Conservation (phyloP, 2,329 filamentous ascomycete genomes). For the Metarhizium brunneum region DNA sequence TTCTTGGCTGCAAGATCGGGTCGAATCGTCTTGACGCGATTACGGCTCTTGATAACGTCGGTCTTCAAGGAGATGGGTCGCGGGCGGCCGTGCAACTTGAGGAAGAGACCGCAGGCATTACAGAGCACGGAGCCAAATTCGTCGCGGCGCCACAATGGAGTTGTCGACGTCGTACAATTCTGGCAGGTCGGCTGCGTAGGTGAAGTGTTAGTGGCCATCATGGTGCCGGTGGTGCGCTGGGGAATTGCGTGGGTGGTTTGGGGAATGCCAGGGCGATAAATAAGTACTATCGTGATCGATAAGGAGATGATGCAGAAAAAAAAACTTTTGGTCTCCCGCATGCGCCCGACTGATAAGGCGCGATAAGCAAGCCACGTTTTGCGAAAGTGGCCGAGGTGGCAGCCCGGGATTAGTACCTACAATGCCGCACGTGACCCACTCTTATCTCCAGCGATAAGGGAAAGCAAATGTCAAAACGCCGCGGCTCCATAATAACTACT, state of each 20-base stretch:
- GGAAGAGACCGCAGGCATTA: slow-evolving; percentile 95
- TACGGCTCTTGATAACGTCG: slow-evolving; percentile 98
- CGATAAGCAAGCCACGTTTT: slow-evolving; percentile 18
- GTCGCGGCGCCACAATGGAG: slow-evolving; percentile 94
- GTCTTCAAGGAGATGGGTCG: slow-evolving; percentile 96
- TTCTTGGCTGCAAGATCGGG: slow-evolving; percentile 72
- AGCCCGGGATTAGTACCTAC: neutral
- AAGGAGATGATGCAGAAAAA: slow-evolving; percentile 23
- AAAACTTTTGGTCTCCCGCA: slow-evolving; percentile 22
- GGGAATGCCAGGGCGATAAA: slow-evolving; percentile 19
- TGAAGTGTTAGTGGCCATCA: slow-evolving; percentile 49
- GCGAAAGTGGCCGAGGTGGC: neutral
- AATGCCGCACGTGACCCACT: slow-evolving; percentile 22
- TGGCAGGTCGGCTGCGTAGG: slow-evolving; percentile 85
- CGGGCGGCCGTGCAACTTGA: slow-evolving; percentile 90
- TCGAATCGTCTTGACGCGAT: slow-evolving; percentile 83
- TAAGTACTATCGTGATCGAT: slow-evolving; percentile 28
- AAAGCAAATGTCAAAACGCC: too few species aligned
- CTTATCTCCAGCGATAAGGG: slow-evolving; percentile 3
- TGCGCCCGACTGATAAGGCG: slow-evolving; percentile 26
- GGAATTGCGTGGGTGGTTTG: slow-evolving; percentile 11
- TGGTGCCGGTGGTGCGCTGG: slow-evolving; percentile 28
- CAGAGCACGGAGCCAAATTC: slow-evolving; percentile 92
- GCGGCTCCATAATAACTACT: neutral
- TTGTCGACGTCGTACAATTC: slow-evolving; percentile 93